Conservation (phyloP, 2,329 filamentous ascomycete genomes). For the Coniochaeta sp. region DNA sequence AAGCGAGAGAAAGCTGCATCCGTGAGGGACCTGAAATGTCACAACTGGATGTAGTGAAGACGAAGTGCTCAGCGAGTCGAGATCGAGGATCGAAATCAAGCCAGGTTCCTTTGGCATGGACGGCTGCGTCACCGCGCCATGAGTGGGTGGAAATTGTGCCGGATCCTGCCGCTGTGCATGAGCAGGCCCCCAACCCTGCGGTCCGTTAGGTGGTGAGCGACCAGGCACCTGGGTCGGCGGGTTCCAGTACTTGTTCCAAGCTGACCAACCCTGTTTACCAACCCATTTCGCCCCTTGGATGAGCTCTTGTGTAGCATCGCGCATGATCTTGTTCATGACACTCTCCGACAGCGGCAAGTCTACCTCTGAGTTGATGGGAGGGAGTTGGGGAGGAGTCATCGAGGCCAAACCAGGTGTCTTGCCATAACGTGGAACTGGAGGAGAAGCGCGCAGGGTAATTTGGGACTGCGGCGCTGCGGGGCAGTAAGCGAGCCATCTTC, state of each 20-base stretch:
- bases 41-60: slow-evolving; percentile 54
- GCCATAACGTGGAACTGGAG: slow-evolving; percentile 47
- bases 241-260: slow-evolving; percentile 78
- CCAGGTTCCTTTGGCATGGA: slow-evolving; percentile 56
- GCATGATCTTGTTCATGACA: slow-evolving; percentile 67
- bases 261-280: slow-evolving; percentile 67
- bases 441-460: slow-evolving; percentile 59
- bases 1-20: slow-evolving; percentile 76
- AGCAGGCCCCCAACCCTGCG: slow-evolving; percentile 39
- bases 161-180: slow-evolving; percentile 38
- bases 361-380: slow-evolving; percentile 57
- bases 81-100: slow-evolving; percentile 67
- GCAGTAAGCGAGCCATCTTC: slow-evolving; percentile 71
- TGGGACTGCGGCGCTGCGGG: slow-evolving; percentile 65
- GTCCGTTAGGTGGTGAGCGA: slow-evolving; percentile 32
- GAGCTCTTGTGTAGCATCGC: slow-evolving; percentile 71
- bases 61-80: slow-evolving; percentile 49
- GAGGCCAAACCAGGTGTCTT: slow-evolving; percentile 50
- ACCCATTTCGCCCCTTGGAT: slow-evolving; percentile 70
- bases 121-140: slow-evolving; percentile 52
- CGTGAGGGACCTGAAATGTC: slow-evolving; percentile 63
- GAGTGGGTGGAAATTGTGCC: slow-evolving; percentile 65
- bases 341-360: slow-evolving; percentile 67
- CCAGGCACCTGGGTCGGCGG: slow-evolving; percentile 33
- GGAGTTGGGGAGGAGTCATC: slow-evolving; percentile 61